Base-by-base conservation (phyloP, 2,329 filamentous ascomycete species). In the Colletotrichum brevisporum region DNA sequence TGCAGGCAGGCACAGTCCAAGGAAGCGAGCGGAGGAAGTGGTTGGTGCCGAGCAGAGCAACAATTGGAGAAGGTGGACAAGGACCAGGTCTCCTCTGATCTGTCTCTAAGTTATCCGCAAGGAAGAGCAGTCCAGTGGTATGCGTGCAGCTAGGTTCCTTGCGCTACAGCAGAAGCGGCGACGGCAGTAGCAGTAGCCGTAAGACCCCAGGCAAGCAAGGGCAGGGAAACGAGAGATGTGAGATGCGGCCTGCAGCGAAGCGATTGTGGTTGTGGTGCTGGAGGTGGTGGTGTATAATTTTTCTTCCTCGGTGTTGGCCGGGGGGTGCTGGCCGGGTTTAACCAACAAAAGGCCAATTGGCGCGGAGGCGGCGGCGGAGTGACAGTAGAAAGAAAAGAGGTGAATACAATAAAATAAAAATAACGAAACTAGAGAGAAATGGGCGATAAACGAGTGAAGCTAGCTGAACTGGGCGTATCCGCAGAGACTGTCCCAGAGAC, bases 201-300 rank as follows among this genome's bases (percentile, higher is more conserved):
- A 36, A 69, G 55, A 60, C 66, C 54, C 50, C 31, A 55, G 24
- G 54, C 27, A 56, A 60, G 50, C 66, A 66, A 69, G 62, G 66
- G 51, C 51, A 48, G 18, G 66, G 51, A 45, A 53, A 58, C 62
- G 62, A 69, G 61, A 55, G 66, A 60, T 13, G 63, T n/a, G 61
- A 52, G 56, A 31, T 31, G 48, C 26, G 47, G 31, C 53, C 60
- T 59, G 61, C 65, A 65, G 65, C 53, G 48, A 65, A 65, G 65
- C 53, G 65, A 43, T 58, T 65, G 45, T 53, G 62, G 36, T 58
- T 54, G 53, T 64, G 43, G 36, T 65, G 54, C 9, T 31, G 36
- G 36, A 9, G 36, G 36, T 3, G 41, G 41, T 43, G 41, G 41
- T 43, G 41, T 43, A 36, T 36, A 36, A 36, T 26, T 52, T 60